Conservation (phyloP, 768 basidiomycete genomes). For the Suillus spraguei region DNA sequence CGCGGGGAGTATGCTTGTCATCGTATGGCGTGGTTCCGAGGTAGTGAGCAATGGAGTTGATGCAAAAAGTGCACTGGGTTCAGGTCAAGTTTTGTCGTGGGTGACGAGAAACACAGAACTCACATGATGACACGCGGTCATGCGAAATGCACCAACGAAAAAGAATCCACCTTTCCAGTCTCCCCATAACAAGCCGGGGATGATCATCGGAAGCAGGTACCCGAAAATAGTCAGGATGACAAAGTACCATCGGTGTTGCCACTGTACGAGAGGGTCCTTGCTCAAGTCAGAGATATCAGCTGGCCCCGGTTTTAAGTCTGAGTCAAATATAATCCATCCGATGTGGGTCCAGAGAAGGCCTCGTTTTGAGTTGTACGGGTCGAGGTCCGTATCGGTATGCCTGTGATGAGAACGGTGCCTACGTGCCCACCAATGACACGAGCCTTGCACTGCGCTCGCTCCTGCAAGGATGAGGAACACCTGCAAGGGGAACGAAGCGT, state of each 20-base stretch:
- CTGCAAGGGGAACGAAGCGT: constrained; percentile 70
- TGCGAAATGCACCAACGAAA: constrained; percentile 70
- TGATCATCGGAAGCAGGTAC: constrained; percentile 62
- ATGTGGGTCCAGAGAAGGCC: constrained; percentile 81
- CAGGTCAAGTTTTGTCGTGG: constrained; percentile 4
- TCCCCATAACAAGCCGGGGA: constrained; percentile 72
- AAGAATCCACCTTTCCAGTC: constrained; percentile 82
- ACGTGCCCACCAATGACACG: constrained; percentile 86
- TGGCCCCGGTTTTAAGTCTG: constrained; percentile 67
- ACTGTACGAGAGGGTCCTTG: constrained; percentile 69
- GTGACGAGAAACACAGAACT: constrained; percentile 31
- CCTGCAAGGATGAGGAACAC: constrained; percentile 72
- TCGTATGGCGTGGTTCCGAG: constrained; percentile 83
- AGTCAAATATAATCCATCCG: constrained; percentile 85
- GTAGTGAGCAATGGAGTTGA: constrained; percentile 88
- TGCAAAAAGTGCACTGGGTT: constrained; percentile 80
- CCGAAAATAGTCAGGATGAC: constrained; percentile 64
- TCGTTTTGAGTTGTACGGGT: constrained; percentile 81
- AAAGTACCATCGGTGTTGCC: constrained; percentile 80
- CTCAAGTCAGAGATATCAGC: constrained; percentile 75
- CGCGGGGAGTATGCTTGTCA: constrained; percentile 74
- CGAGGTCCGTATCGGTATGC: constrained; percentile 84
- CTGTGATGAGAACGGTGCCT: constrained; percentile 84
- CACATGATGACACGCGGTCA: constrained; percentile 82
- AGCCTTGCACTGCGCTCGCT: constrained; percentile 83